These are phyloP conservation scores for Mycena capillaripes DNA, from an alignment of 768 basidiomycete genomes.

Conservation along the genomic window DNA sequence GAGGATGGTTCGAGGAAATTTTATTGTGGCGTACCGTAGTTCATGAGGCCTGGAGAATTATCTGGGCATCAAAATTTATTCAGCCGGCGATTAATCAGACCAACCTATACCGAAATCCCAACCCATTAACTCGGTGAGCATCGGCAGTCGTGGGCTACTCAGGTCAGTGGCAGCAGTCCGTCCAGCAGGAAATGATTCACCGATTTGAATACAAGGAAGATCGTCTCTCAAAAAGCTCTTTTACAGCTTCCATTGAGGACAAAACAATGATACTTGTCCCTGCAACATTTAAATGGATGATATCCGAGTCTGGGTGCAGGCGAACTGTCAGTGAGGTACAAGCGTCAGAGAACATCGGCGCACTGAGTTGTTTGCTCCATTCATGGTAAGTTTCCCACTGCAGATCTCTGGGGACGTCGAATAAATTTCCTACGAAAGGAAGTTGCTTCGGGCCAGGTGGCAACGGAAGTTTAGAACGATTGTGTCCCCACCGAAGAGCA, in stretches of 20 bases:
- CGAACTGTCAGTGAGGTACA: not conserved
- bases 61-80: too few relatives aligned
- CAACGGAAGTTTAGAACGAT: not conserved
- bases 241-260: conserved; percentile 48
- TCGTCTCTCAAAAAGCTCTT: conserved; percentile 51
- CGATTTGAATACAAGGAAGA: conserved; percentile 53
- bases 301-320: conserved; percentile 41
- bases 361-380: conserved; percentile 34
- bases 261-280: conserved; percentile 47
- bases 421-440: conserved; percentile 20
- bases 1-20: not conserved
- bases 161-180: not conserved
- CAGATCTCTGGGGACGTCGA: not conserved
- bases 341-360: not conserved
- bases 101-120: conserved; percentile 37
- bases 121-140: conserved; percentile 38
- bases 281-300: conserved; percentile 43
- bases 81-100: too few relatives aligned
- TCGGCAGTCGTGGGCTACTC: conserved; percentile 26
- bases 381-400: conserved; percentile 21
- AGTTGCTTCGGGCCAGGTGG: conserved; percentile 4
- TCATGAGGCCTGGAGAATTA: conserved; percentile 29
- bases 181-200: conserved; percentile 19
- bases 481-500: not conserved
- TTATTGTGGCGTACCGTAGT: conserved; percentile 28